phyloP scores from a whole-genome alignment of 2,329 filamentous ascomycete genomes.

The Arthrinium puccinioides region DNA sequence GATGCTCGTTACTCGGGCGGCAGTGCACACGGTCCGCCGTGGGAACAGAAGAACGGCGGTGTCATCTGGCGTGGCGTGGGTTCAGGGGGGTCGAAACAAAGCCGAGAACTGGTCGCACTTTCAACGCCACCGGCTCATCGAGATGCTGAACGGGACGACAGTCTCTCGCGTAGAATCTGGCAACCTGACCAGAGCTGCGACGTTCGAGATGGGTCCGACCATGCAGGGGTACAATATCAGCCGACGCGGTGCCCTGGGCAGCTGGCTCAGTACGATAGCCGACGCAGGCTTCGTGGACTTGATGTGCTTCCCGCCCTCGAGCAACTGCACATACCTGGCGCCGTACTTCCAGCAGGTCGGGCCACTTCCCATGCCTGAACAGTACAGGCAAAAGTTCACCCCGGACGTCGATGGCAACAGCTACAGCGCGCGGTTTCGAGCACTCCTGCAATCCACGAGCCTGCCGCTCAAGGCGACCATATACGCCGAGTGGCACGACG shows the following conservation, averaged over 20 bases:
- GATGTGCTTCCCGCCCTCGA: slow-evolving; percentile 26
- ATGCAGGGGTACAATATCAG: slow-evolving; percentile 31
- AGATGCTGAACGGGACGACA: slow-evolving; percentile 58
- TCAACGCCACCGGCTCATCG: slow-evolving; percentile 60
- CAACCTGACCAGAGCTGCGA: slow-evolving; percentile 27
- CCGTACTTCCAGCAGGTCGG: slow-evolving; percentile 26
- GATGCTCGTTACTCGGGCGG: slow-evolving; percentile 52
- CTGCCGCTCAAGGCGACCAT: slow-evolving; percentile 65
- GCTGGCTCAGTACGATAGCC: slow-evolving; percentile 31
- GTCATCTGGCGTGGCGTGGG: slow-evolving; percentile 57
- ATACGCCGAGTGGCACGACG: slow-evolving; percentile 70
- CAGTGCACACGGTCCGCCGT: slow-evolving; percentile 42
- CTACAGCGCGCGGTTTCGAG: slow-evolving; percentile 55
- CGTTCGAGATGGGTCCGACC: slow-evolving; percentile 36
- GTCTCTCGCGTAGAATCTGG: slow-evolving; percentile 38
- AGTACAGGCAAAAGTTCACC: slow-evolving; percentile 56
- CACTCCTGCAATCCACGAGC: slow-evolving; percentile 56
- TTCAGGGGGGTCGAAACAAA: slow-evolving; percentile 43
- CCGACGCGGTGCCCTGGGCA: slow-evolving; percentile 25
- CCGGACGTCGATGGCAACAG: slow-evolving; percentile 66
- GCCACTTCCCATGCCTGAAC: slow-evolving; percentile 34
- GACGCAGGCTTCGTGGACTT: slow-evolving; percentile 37
- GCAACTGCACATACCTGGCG: slow-evolving; percentile 23
- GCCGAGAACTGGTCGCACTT: slow-evolving; percentile 57
- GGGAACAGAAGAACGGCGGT: slow-evolving; percentile 46